Percentiles rank a stretch among this genome's conserved stretches.
phyloP scores from a whole-genome alignment of 2,329 filamentous ascomycete genomes.

The Colletotrichum eremochloae region DNA sequence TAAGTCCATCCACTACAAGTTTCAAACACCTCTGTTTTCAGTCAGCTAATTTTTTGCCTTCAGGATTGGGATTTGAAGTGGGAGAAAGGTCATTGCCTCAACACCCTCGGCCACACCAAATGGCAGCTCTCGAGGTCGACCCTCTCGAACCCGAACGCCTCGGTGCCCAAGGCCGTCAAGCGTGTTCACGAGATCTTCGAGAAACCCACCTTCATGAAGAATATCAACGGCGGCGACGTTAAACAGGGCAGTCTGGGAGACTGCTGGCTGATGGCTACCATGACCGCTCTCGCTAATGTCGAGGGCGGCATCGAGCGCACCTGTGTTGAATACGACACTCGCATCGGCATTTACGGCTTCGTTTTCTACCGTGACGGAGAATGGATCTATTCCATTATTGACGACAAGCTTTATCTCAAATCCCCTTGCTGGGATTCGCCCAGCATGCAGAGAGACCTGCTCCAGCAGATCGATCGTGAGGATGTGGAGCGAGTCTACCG shows the following conservation, averaged over 20 bases:
- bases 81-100: conserved; percentile 68
- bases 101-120: conserved; percentile 63
- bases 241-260: conserved; percentile 84
- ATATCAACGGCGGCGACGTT: conserved; percentile 78
- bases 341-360: conserved; percentile 88
- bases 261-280: conserved; percentile 85
- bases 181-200: conserved; percentile 81
- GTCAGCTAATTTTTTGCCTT: conserved; percentile 16
- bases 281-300: conserved; percentile 83
- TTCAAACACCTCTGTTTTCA: not conserved
- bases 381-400: conserved; percentile 92
- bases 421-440: conserved; percentile 86
- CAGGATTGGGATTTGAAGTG: conserved; percentile 78
- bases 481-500: conserved; percentile 80
- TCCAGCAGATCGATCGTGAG: conserved; percentile 81
- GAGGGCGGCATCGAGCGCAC: conserved; percentile 77
- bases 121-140: conserved; percentile 65
- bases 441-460: conserved; percentile 78
- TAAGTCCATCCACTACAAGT: conserved; percentile 52
- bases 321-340: conserved; percentile 80
- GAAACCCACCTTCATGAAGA: conserved; percentile 76
- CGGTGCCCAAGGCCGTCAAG: conserved; percentile 80
- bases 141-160: conserved; percentile 60
- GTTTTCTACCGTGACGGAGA: conserved; percentile 90
- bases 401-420: conserved; percentile 89